Conservation (phyloP, 2,329 filamentous ascomycete genomes). For the Phialemoniopsis sp. region DNA sequence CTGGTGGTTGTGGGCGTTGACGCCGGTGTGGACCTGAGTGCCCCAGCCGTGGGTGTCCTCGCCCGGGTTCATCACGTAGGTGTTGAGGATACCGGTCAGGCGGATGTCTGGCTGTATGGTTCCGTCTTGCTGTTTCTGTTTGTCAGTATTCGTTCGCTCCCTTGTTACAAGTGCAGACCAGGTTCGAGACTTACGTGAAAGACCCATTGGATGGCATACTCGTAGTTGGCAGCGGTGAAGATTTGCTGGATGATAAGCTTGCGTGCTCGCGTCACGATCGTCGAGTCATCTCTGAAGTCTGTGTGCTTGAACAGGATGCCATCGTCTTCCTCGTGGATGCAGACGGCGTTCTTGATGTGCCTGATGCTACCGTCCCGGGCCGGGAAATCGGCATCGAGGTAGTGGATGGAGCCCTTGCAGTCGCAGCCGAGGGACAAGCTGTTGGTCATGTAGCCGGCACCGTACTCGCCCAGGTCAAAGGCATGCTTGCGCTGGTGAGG, state of each 20-base stretch:
- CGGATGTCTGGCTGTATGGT: constrained; percentile 90
- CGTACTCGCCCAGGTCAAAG: constrained; percentile 80
- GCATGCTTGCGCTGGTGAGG: constrained; percentile 80
- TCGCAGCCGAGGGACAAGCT: constrained; percentile 73
- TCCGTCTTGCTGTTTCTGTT: constrained; percentile 62
- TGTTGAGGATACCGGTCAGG: constrained; percentile 89
- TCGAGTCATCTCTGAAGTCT: constrained; percentile 87
- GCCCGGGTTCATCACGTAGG: constrained; percentile 73
- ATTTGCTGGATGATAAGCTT: constrained; percentile 87
- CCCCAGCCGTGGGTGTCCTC: constrained; percentile 87
- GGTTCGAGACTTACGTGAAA: constrained; percentile 57
- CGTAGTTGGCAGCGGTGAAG: constrained; percentile 95
- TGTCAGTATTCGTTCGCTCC: constrained; percentile 10
- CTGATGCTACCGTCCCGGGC: constrained; percentile 70
- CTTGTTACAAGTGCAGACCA: neutral
- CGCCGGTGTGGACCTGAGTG: constrained; percentile 84
- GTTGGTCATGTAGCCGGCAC: constrained; percentile 81
- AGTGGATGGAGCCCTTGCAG: constrained; percentile 88
- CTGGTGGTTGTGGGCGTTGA: constrained; percentile 95
- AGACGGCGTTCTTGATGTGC: constrained; percentile 89
- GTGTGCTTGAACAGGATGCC: constrained; percentile 93
- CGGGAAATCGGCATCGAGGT: constrained; percentile 84
- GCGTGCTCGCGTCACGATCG: constrained; percentile 78
- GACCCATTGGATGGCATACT: constrained; percentile 76
- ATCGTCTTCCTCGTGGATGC: constrained; percentile 89